These are phyloP conservation scores for Arabidopsis suecica DNA, from an alignment of 345 rosid genomes.

Conservation along the genomic window DNA sequence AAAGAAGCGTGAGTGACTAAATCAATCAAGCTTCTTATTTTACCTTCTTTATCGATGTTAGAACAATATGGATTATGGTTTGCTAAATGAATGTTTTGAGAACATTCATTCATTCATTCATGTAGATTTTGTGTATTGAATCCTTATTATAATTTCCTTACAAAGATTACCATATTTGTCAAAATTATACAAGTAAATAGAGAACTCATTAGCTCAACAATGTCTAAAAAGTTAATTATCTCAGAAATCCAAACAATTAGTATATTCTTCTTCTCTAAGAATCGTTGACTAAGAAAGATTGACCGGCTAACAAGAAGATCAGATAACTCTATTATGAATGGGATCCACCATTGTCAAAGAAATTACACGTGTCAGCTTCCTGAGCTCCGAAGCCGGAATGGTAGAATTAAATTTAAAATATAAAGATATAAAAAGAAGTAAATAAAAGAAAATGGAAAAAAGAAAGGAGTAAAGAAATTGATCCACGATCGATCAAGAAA, in stretches of 20 bases:
- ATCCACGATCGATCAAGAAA: slow-evolving; percentile 39
- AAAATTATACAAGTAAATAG: no score
- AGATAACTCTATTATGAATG: slow-evolving; percentile 21
- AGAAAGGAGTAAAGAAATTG: slow-evolving; percentile 35
- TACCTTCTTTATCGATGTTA: slow-evolving; percentile 9
- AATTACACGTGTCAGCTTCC: slow-evolving; percentile 38
- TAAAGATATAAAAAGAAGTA: background rate
- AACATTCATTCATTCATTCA: background rate
- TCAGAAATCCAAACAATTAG: no score
- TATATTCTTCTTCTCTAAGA: background rate
- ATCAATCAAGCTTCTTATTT: background rate
- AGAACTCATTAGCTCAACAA: no score
- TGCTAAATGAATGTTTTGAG: slow-evolving; percentile 4
- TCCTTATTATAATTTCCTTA: background rate
- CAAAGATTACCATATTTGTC: no score
- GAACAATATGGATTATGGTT: slow-evolving; percentile 26
- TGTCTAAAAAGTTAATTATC: no score
- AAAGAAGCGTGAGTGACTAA: slow-evolving; percentile 73
- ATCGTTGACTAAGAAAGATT: slow-evolving; percentile 2
- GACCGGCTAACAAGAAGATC: slow-evolving; percentile 30
- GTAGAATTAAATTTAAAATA: background rate
- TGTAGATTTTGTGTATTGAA: slow-evolving; percentile 32
- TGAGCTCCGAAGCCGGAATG: slow-evolving; percentile 27
- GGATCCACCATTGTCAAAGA: slow-evolving; percentile 33
- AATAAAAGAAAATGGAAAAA: slow-evolving; percentile 20